phyloP scores from a whole-genome alignment of 768 basidiomycete species.

The Lenzites betulinus region DNA sequence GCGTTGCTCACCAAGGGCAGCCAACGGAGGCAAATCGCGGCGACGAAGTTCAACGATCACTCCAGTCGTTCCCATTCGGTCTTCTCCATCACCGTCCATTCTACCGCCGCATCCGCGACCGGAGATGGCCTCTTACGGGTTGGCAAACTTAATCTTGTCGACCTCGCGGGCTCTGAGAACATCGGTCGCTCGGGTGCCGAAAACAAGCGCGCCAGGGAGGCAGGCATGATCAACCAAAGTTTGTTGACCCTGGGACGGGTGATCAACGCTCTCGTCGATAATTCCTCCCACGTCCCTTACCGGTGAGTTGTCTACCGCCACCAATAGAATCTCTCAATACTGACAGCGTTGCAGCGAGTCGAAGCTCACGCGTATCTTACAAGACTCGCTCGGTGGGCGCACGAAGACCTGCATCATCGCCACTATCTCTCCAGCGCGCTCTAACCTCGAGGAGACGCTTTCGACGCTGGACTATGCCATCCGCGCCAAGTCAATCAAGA shows the following conservation, averaged over 20 bases:
- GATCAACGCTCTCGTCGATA: constrained; percentile 94
- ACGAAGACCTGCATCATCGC: constrained; percentile 99
- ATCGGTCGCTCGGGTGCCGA: constrained; percentile 95
- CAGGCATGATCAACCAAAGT: constrained; percentile 98
- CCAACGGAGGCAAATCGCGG: constrained; percentile 87
- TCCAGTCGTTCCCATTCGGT: constrained; percentile 98
- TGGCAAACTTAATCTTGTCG: constrained; percentile 96
- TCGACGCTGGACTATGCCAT: constrained; percentile 97
- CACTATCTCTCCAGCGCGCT: constrained; percentile 90
- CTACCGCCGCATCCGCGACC: constrained; percentile 74
- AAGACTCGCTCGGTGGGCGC: constrained; percentile 97
- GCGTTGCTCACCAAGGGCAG: constrained; percentile 87
- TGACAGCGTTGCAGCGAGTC: constrained; percentile 67
- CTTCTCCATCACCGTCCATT: constrained; percentile 94
- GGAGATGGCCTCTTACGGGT: constrained; percentile 91
- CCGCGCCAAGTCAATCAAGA: constrained; percentile 92
- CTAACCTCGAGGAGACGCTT: constrained; percentile 95
- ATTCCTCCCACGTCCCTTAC: constrained; percentile 90
- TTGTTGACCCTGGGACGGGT: constrained; percentile 95
- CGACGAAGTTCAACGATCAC: constrained; percentile 97
- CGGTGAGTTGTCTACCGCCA: constrained; percentile 52
- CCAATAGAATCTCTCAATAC: background rate
- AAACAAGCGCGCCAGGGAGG: constrained; percentile 92
- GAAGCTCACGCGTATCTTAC: constrained; percentile 93
- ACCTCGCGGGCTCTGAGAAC: constrained; percentile 96